Evolutionary conservation across 2,329 filamentous ascomycete species (phyloP).

Genomic region (Colletotrichum camelliae): DNA sequence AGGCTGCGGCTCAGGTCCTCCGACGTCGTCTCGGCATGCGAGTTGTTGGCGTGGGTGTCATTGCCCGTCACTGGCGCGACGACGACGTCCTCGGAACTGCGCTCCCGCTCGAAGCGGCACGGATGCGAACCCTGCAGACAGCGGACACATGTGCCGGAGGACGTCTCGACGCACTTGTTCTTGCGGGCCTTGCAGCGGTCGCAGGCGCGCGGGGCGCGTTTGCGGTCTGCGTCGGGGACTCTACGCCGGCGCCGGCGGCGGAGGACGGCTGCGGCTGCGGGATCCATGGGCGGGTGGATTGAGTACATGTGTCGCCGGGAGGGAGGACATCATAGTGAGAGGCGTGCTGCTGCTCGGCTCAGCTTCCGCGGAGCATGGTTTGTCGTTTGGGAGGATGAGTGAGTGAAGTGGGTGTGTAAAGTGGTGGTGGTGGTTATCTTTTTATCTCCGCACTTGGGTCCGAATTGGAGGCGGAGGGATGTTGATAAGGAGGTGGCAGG

Average conservation of each 20-base stretch:
- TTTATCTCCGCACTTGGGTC: not conserved
- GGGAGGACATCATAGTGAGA: not conserved
- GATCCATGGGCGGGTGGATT: not conserved
- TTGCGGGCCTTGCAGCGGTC: conserved; percentile 39
- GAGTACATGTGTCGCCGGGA: not conserved
- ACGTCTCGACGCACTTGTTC: conserved; percentile 36
- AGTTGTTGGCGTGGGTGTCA: not conserved
- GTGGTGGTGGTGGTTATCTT: not conserved
- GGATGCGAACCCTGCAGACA: conserved; percentile 28
- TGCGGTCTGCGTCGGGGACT: conserved; percentile 38
- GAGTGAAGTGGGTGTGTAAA: not conserved
- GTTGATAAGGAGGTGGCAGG: not conserved
- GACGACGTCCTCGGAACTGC: not conserved
- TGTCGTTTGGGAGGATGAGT: not conserved
- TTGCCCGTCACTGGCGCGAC: not conserved
- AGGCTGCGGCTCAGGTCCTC: not conserved
- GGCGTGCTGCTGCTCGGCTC: not conserved
- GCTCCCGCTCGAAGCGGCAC: conserved; percentile 24
- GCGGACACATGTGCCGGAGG: conserved; percentile 30
- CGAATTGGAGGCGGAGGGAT: not conserved
- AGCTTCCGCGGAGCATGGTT: not conserved
- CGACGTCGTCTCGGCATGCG: not conserved
- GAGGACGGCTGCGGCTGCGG: not conserved
- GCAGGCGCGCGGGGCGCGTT: conserved; percentile 37
- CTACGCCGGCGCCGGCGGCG: conserved; percentile 25